phyloP scores from a whole-genome alignment of 306 rosid species.

The Purshia tridentata region DNA sequence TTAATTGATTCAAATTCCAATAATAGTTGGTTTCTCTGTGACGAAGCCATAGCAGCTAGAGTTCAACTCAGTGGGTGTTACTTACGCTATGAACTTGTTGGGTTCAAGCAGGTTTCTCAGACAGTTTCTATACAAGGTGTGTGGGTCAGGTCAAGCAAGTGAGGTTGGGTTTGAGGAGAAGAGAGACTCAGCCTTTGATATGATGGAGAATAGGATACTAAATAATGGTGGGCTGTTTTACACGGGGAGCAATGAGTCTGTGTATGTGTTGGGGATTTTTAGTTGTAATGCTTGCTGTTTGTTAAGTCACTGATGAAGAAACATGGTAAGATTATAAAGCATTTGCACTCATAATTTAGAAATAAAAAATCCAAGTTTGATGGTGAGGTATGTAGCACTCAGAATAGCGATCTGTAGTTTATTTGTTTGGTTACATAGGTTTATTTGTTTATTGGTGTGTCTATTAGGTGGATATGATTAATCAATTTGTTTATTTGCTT shows the following conservation, averaged over 20 bases:
- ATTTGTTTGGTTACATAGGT: too few relatives aligned
- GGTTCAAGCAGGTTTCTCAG: conserved; percentile 54
- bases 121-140: conserved; percentile 59
- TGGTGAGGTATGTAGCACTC: too few relatives aligned
- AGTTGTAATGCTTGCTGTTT: conserved; percentile 65
- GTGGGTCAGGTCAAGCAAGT: conserved; percentile 46
- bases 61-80: conserved; percentile 84
- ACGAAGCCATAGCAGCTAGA: conserved; percentile 56
- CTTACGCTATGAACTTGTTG: conserved; percentile 61
- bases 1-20: too few relatives aligned
- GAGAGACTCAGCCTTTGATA: too few relatives aligned
- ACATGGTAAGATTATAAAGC: conserved; percentile 51
- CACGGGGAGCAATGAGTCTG: conserved; percentile 60
- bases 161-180: conserved; percentile 58
- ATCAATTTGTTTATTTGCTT: too few relatives aligned
- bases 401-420: too few relatives aligned
- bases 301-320: conserved; percentile 53
- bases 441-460: too few relatives aligned
- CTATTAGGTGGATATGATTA: too few relatives aligned
- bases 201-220: conserved; percentile 64
- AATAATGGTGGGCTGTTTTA: conserved; percentile 59
- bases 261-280: conserved; percentile 73
- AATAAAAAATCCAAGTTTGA: too few relatives aligned
- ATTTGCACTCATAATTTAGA: too few relatives aligned
- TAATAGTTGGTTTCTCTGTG: too few relatives aligned